Percentiles rank a stretch among this genome's conserved stretches.
Evolutionary conservation across 2,329 filamentous ascomycete species (phyloP).

Genomic region (Fusarium sp.): DNA sequence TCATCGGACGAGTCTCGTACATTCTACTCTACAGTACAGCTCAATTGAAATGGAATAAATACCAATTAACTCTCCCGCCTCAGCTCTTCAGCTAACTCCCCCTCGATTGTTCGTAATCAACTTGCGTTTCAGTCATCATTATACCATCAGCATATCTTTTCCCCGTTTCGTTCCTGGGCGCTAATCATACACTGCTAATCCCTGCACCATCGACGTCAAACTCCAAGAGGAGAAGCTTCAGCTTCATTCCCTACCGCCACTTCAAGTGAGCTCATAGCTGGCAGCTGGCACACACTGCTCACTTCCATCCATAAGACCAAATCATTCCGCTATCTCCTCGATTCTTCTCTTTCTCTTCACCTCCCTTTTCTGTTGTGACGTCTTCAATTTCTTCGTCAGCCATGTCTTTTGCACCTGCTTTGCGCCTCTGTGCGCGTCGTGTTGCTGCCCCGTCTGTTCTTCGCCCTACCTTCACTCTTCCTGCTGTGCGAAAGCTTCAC

Average conservation of each 20-base stretch:
- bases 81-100: not conserved
- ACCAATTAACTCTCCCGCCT: constrained; percentile 2
- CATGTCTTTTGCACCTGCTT: constrained; percentile 42
- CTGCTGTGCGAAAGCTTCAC: constrained; percentile 49
- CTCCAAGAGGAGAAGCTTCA: constrained; percentile 22
- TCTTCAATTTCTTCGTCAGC: constrained; percentile 4
- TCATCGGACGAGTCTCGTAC: constrained; percentile 1
- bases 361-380: not conserved
- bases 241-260: constrained; percentile 32
- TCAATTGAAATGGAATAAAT: not conserved
- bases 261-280: constrained; percentile 19
- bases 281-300: constrained; percentile 18
- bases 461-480: constrained; percentile 40
- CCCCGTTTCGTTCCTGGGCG: constrained; percentile 31
- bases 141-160: constrained; percentile 28
- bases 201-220: constrained; percentile 37
- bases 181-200: constrained; percentile 26
- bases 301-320: constrained; percentile 24
- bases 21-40: not conserved
- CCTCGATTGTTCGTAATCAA: not conserved
- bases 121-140: constrained; percentile 11
- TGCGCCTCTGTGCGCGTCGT: constrained; percentile 47
- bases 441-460: constrained; percentile 32
- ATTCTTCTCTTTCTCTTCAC: not conserved
- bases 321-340: not conserved